Conservation (phyloP, 2,329 filamentous ascomycete genomes). For the Claviceps lovelessii region DNA sequence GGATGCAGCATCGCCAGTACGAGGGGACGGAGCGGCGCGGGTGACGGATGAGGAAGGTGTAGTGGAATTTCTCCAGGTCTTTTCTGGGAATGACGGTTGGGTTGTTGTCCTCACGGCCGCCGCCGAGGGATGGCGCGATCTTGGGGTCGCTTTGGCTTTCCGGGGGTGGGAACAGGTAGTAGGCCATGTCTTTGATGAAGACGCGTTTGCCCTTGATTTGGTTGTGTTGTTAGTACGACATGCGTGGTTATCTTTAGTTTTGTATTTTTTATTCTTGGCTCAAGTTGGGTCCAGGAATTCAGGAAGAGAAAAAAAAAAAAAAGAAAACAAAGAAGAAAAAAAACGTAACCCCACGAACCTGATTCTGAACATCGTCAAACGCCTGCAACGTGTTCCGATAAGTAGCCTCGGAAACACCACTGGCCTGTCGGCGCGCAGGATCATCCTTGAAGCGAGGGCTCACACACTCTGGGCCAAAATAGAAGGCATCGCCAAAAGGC, state of each 20-base stretch:
- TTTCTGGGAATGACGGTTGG: slow-evolving; percentile 68
- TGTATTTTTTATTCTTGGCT: too few species aligned
- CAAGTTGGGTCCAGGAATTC: too few species aligned
- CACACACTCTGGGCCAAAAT: slow-evolving; percentile 84
- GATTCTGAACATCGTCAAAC: slow-evolving; percentile 55
- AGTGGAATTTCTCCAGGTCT: slow-evolving; percentile 69
- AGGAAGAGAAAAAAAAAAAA: too few species aligned
- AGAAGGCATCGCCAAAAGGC: slow-evolving; percentile 93
- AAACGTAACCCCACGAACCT: slow-evolving; percentile 40
- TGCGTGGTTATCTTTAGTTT: too few species aligned
- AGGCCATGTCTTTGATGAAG: slow-evolving; percentile 96
- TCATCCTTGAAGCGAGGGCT: slow-evolving; percentile 66
- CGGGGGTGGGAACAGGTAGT: slow-evolving; percentile 74
- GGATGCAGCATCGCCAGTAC: slow-evolving; percentile 87
- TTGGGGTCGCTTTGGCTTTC: slow-evolving; percentile 42
- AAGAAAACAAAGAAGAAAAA: too few species aligned
- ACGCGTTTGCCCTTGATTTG: slow-evolving; percentile 61
- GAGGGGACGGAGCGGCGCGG: slow-evolving; percentile 84
- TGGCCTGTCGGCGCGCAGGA: slow-evolving; percentile 35
- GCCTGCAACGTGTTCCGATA: slow-evolving; percentile 65
- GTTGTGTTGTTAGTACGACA: background rate
- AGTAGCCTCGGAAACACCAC: slow-evolving; percentile 55
- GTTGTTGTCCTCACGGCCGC: slow-evolving; percentile 49
- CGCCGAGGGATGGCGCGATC: slow-evolving; percentile 68
- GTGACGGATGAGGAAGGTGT: slow-evolving; percentile 92